These are phyloP conservation scores for Phytophthora cryptogea DNA, from an alignment of 352 stramenopile species.

Conservation along the genomic window DNA sequence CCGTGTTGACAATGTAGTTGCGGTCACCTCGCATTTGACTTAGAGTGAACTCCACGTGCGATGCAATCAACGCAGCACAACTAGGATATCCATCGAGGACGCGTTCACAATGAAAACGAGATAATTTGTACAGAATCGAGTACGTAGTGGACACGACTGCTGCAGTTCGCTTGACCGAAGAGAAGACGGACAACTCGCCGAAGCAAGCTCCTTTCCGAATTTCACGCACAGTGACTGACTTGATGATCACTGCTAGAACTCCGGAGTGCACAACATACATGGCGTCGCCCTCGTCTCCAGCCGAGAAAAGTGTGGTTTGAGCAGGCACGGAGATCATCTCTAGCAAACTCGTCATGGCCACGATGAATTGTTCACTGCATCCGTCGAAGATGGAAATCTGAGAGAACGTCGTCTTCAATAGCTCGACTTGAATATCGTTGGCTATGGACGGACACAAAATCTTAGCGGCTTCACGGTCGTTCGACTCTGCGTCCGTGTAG, in stretches of 20 bases:
- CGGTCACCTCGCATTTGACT: slow-evolving; percentile 10
- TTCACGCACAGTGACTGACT: slow-evolving; percentile 63
- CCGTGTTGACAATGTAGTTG: slow-evolving; percentile 25
- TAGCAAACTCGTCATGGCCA: slow-evolving; percentile 68
- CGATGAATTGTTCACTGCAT: slow-evolving; percentile 59
- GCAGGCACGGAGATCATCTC: slow-evolving; percentile 64
- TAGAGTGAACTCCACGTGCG: slow-evolving; percentile 25
- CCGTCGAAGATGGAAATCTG: slow-evolving; percentile 62
- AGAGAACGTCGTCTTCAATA: slow-evolving; percentile 55
- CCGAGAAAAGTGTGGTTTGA: slow-evolving; percentile 58
- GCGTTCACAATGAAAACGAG: slow-evolving; percentile 61
- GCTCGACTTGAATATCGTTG: slow-evolving; percentile 76
- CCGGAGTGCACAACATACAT: slow-evolving; percentile 84
- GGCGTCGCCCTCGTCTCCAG: slow-evolving; percentile 59
- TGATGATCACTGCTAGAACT: slow-evolving; percentile 64
- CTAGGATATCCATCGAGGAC: slow-evolving; percentile 60
- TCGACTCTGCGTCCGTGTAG: slow-evolving; percentile 73
- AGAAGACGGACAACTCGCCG: slow-evolving; percentile 76
- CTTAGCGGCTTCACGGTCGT: slow-evolving; percentile 71
- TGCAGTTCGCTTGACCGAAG: slow-evolving; percentile 51
- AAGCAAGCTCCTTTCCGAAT: slow-evolving; percentile 75
- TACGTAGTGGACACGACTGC: slow-evolving; percentile 69
- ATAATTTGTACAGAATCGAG: slow-evolving; percentile 69
- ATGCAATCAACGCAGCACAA: slow-evolving; percentile 38
- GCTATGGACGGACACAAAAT: slow-evolving; percentile 72